phyloP scores from a whole-genome alignment of 495 filamentous ascomycete genomes.

The Aspergillus affinis region DNA sequence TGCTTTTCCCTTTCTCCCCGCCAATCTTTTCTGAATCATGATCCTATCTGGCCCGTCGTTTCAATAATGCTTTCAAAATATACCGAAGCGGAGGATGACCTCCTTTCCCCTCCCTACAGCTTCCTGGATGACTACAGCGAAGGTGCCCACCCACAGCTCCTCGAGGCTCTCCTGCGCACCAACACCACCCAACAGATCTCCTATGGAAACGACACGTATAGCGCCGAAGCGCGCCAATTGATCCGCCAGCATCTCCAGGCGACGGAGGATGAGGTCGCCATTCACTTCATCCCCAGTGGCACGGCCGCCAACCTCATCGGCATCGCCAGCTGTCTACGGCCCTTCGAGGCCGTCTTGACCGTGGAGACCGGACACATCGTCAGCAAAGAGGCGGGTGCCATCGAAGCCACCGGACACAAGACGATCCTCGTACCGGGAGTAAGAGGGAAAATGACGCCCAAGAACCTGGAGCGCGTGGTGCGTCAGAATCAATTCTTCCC shows the following conservation, averaged over 20 bases:
- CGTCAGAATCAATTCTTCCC: constrained; percentile 43
- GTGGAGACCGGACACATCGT: constrained; percentile 43
- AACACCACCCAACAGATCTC: constrained; percentile 41
- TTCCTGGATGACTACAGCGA: constrained; percentile 50
- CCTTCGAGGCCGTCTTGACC: constrained; percentile 45
- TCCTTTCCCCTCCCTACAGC: constrained; percentile 27
- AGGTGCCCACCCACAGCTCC: constrained; percentile 44
- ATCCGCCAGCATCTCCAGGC: constrained; percentile 31
- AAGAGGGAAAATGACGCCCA: constrained; percentile 41
- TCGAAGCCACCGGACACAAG: constrained; percentile 48
- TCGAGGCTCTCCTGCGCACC: constrained; percentile 40
- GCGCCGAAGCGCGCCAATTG: constrained; percentile 27
- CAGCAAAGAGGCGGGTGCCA: constrained; percentile 45
- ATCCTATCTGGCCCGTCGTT: background rate
- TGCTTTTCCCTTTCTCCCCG: no score
- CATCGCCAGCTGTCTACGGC: constrained; percentile 44
- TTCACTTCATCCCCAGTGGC: constrained; percentile 47
- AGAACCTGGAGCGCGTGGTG: constrained; percentile 34
- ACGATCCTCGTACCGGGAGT: constrained; percentile 40
- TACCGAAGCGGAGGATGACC: background rate
- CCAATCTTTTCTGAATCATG: no score
- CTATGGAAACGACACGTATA: constrained; percentile 42
- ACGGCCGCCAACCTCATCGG: constrained; percentile 46
- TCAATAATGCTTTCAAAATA: background rate
- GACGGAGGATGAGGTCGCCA: constrained; percentile 38